These are phyloP conservation scores for Scutellaria baicalensis DNA, from an alignment of 257 asterid genomes.

Conservation along the genomic window DNA sequence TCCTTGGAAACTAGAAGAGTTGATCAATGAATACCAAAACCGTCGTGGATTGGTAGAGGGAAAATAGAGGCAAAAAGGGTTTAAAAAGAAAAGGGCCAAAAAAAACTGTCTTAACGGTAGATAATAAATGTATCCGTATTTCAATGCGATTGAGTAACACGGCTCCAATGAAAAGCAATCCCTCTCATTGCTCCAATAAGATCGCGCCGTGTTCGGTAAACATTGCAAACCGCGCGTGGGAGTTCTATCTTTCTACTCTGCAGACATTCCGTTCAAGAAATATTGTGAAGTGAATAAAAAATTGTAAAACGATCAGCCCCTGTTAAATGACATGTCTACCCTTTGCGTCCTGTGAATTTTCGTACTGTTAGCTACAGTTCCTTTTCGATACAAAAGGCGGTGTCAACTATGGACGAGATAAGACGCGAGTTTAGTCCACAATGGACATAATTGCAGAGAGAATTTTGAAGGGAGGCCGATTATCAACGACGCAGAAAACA, in stretches of 20 bases:
- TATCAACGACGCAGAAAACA: neutral
- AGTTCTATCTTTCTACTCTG: neutral
- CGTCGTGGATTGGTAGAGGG: neutral
- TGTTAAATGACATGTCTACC: constrained; percentile 12
- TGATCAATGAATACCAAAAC: neutral
- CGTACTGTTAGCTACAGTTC: neutral
- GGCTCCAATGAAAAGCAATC: neutral
- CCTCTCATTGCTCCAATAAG: neutral
- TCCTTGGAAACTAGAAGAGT: no score
- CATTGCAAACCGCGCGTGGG: neutral
- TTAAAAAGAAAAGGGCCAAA: neutral
- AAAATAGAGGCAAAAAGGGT: neutral
- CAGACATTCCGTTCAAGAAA: constrained; percentile 16
- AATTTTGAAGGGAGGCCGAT: neutral
- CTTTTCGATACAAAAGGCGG: neutral
- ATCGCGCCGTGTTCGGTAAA: neutral
- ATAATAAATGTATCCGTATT: neutral
- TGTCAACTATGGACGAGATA: neutral
- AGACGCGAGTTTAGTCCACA: constrained; percentile 14
- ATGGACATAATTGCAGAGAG: constrained; percentile 3
- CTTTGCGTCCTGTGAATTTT: constrained; percentile 5
- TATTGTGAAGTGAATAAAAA: neutral
- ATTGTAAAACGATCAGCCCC: neutral
- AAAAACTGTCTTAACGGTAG: constrained; percentile 17
- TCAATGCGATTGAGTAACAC: neutral